phyloP scores from a whole-genome alignment of 2,329 filamentous ascomycete genomes.

The Ophiostoma sp. region DNA sequence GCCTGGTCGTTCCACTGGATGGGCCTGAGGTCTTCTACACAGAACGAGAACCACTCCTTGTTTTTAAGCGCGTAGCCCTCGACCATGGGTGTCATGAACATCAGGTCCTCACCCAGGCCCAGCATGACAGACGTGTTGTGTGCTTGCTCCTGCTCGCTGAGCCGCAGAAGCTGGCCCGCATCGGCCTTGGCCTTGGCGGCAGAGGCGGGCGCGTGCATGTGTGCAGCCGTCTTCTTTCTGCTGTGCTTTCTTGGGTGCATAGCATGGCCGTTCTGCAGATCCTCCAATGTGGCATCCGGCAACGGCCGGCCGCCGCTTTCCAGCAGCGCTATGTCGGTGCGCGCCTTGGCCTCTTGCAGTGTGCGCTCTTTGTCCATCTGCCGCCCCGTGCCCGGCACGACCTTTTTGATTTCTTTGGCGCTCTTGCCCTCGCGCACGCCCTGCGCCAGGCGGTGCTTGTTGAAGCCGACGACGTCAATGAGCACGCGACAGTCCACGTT shows the following conservation, averaged over 20 bases:
- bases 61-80: constrained; percentile 44
- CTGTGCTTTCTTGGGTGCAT: neutral
- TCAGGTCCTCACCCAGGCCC: constrained; percentile 35
- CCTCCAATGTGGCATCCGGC: too few relatives aligned
- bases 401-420: constrained; percentile 29
- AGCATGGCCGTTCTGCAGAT: neutral
- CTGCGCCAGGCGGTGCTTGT: constrained; percentile 38
- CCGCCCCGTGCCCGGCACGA: constrained; percentile 20
- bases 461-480: constrained; percentile 40
- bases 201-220: neutral
- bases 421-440: constrained; percentile 36
- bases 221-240: neutral
- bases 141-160: constrained; percentile 34
- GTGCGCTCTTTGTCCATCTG: neutral
- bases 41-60: constrained; percentile 40
- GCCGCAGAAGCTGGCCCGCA: constrained; percentile 23
- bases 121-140: constrained; percentile 40
- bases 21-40: constrained; percentile 39
- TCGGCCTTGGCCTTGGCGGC: too few relatives aligned
- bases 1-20: constrained; percentile 43
- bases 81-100: constrained; percentile 39
- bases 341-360: neutral
- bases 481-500: constrained; percentile 40
- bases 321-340: neutral
- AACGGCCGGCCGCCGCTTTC: neutral